Base-by-base conservation (phyloP, 441 rosid species). In the Arabidopsis lyrata region DNA sequence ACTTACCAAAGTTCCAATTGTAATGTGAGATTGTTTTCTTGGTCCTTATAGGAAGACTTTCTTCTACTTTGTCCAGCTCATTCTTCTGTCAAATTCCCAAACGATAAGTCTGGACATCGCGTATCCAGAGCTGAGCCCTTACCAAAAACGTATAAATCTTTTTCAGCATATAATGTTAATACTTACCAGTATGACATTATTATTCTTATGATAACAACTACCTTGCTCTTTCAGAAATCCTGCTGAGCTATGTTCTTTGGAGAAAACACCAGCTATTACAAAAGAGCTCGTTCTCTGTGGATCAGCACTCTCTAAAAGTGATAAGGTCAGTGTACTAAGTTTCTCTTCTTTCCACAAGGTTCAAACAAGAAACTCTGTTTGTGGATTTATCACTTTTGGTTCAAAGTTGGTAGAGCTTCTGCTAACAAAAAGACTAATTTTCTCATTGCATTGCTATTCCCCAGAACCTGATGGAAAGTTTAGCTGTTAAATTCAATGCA, bases 41-140 rank as follows among this genome's bases (percentile, higher is more conserved):
- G 45, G 31, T 75, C 42, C 31, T 63, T 61, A 68, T 86, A 92
- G 96, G 89, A 82, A 15, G 72, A 85, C 47, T 92, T 59, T 83
- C 88, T 92, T 72, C 32, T 90, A 68, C 92, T 89, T 59, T 94
- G 97, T 77, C 94, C 97, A 22, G 63, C 70, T 29, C 99, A 94
- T 84, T 71, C 90, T 59, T 82, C 92, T 14, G 73, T 77, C 44
- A 88, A 83, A 78, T 92, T 94, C 81, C 97, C 95, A 74, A 78
- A 29, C 15, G 99, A 94, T 80, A 87, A 86, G 81, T 80, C 82
- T 59, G 20, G 76, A 66, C 80, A 74, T 27, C 56, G 70, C 27
- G 41, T 41, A 36, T 53, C 66, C 2, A 73, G 62, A 36, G 36
- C 45, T 57, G 61, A 41, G 11, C 63, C 79, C 32, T 49, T 48